Evolutionary conservation across 331 rosid species (phyloP).

Genomic region (Malus hybrid): DNA sequence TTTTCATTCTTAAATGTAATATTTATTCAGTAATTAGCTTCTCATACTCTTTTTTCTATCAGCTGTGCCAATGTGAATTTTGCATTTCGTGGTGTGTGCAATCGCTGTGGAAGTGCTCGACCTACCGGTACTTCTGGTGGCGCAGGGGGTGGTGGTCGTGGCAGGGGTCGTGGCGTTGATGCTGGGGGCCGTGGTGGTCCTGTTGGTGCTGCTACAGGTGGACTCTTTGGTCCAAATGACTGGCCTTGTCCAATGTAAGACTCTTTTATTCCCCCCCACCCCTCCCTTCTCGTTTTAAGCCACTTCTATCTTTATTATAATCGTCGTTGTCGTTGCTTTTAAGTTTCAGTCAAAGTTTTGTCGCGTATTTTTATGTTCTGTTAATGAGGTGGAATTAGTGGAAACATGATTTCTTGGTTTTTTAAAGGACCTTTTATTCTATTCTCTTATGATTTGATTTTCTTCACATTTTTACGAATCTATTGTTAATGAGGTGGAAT

Average conservation of each 20-base stretch:
- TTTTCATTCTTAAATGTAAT: conserved; percentile 3
- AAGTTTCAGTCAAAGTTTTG: neutral
- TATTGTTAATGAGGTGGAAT: neutral
- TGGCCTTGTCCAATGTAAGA: conserved; percentile 97
- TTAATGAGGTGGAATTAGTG: neutral
- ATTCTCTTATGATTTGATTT: neutral
- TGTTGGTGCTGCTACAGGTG: conserved; percentile 57
- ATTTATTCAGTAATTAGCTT: conserved; percentile 17
- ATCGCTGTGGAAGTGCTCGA: conserved; percentile 96
- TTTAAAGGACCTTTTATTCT: neutral
- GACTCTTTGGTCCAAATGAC: conserved; percentile 95
- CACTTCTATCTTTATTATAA: no score
- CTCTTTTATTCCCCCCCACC: neutral
- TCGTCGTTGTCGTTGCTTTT: neutral
- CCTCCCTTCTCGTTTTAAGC: neutral
- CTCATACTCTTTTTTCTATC: conserved; percentile 33
- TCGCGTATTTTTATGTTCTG: neutral
- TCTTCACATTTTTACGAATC: neutral
- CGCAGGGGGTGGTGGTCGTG: conserved; percentile 80
- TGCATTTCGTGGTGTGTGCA: conserved; percentile 99
- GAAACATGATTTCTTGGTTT: neutral
- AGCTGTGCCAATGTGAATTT: conserved; percentile 92
- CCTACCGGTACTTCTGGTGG: conserved; percentile 83
- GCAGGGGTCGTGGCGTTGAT: conserved; percentile 75
- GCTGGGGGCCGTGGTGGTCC: conserved; percentile 58